phyloP scores from a whole-genome alignment of 2,329 filamentous ascomycete genomes.

The Ophiocordyceps australis region DNA sequence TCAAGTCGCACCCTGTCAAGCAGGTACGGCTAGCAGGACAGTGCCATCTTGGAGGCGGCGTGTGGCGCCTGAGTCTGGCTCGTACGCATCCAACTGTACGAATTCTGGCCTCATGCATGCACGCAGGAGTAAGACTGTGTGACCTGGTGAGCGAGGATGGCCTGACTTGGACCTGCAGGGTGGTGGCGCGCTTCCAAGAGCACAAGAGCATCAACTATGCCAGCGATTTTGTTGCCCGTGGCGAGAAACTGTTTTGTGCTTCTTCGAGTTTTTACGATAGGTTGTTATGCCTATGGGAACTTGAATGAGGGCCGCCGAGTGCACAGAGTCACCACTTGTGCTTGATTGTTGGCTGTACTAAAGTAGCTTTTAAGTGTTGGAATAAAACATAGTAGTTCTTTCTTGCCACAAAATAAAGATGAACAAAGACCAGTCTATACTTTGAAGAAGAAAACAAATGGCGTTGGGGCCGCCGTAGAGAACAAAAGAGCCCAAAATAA shows the following conservation, averaged over 20 bases:
- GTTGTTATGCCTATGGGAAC: constrained; percentile 51
- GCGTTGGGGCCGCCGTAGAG: too few species aligned
- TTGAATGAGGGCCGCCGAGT: too few species aligned
- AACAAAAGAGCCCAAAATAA: too few species aligned
- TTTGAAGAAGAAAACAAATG: too few species aligned
- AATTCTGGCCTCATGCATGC: constrained; percentile 85
- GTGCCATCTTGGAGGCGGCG: constrained; percentile 54
- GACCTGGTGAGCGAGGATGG: constrained; percentile 18
- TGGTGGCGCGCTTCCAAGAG: constrained; percentile 59
- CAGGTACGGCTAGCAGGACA: constrained; percentile 39
- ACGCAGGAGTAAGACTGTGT: constrained; percentile 61
- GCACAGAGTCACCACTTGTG: too few species aligned
- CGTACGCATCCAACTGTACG: constrained; percentile 14
- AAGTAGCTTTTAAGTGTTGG: too few species aligned
- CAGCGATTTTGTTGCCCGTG: constrained; percentile 43
- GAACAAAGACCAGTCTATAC: too few species aligned
- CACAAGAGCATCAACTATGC: constrained; percentile 95
- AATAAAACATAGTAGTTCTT: too few species aligned
- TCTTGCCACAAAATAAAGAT: too few species aligned
- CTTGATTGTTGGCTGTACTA: too few species aligned
- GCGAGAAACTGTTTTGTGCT: constrained; percentile 25
- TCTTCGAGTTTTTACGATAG: constrained; percentile 67
- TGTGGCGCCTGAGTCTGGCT: constrained; percentile 67
- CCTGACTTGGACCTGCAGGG: constrained; percentile 38
- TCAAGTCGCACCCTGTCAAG: constrained; percentile 19